Conservation (phyloP, 192 early-diverging fungal species). For the Allomyces javanicus region DNA sequence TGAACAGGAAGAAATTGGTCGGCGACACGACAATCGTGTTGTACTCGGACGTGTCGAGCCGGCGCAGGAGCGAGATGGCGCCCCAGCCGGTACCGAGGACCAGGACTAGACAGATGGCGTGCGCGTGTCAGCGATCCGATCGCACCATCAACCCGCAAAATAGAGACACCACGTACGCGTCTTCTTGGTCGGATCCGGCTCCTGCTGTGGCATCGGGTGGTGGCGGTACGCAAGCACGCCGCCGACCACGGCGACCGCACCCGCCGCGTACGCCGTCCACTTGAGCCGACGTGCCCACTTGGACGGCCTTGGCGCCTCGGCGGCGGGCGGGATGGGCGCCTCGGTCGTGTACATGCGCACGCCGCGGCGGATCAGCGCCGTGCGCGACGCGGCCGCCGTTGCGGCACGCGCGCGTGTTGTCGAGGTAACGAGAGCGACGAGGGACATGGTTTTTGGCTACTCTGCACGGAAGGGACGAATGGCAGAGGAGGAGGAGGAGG, state of each 20-base stretch:
- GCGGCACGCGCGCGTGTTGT: too few species aligned
- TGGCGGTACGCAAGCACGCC: background rate
- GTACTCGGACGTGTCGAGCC: background rate
- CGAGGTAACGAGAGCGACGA: too few species aligned
- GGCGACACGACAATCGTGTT: constrained; percentile 41
- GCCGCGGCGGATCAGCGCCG: background rate
- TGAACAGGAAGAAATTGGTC: constrained; percentile 75
- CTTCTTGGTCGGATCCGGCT: background rate
- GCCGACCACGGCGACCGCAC: background rate
- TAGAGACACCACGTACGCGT: background rate
- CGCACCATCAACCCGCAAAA: too few species aligned
- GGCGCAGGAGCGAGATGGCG: background rate
- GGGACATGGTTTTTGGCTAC: too few species aligned
- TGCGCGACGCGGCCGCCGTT: background rate
- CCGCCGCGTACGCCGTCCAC: background rate
- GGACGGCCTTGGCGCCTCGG: background rate
- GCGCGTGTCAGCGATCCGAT: too few species aligned
- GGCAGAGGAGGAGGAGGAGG: too few species aligned
- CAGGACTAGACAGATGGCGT: background rate
- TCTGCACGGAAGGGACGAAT: too few species aligned
- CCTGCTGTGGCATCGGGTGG: background rate
- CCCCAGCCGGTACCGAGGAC: background rate
- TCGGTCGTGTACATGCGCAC: background rate
- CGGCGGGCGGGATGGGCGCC: background rate
- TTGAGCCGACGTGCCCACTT: background rate